phyloP scores from a whole-genome alignment of 345 rosid genomes.

The Ceriops tagal region DNA sequence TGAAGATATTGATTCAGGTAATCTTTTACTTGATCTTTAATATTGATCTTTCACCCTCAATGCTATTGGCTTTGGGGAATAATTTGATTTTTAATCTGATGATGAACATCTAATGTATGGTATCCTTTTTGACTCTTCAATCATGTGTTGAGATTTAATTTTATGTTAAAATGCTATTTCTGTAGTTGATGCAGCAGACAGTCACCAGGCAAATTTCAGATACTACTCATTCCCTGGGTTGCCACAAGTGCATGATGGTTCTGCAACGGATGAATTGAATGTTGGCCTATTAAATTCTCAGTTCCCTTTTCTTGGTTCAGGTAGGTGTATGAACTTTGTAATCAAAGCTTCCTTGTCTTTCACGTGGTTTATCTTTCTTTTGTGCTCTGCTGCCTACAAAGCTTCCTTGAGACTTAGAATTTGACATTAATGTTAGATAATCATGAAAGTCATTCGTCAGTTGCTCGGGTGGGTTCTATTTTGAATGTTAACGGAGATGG shows the following conservation, averaged over 20 bases:
- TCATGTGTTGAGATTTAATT: too few species aligned
- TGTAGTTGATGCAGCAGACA: conserved; percentile 52
- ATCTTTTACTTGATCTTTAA: conserved; percentile 2
- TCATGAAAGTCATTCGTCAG: conserved; percentile 33
- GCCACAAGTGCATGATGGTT: conserved; percentile 37
- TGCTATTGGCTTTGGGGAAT: too few species aligned
- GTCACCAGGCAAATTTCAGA: conserved; percentile 52
- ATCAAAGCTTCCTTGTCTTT: not conserved
- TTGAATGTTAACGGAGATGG: conserved; percentile 38
- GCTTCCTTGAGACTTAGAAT: conserved; percentile 7
- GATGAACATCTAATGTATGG: not conserved
- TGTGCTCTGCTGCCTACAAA: not conserved
- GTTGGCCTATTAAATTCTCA: conserved; percentile 25
- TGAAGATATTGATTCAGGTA: conserved; percentile 94
- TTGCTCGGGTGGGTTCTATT: conserved; percentile 27
- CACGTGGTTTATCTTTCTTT: not conserved
- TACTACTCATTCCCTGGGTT: conserved; percentile 26
- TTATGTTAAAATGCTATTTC: too few species aligned
- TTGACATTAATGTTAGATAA: conserved; percentile 25
- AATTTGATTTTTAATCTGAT: not conserved
- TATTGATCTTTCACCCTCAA: not conserved
- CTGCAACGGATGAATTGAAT: conserved; percentile 27
- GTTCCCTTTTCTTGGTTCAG: conserved; percentile 27
- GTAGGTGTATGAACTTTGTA: conserved; percentile 20
- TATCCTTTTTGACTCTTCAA: conserved; percentile 18